Conservation (phyloP, 2,329 filamentous ascomycete genomes). For the Phyllosticta citriasiana region DNA sequence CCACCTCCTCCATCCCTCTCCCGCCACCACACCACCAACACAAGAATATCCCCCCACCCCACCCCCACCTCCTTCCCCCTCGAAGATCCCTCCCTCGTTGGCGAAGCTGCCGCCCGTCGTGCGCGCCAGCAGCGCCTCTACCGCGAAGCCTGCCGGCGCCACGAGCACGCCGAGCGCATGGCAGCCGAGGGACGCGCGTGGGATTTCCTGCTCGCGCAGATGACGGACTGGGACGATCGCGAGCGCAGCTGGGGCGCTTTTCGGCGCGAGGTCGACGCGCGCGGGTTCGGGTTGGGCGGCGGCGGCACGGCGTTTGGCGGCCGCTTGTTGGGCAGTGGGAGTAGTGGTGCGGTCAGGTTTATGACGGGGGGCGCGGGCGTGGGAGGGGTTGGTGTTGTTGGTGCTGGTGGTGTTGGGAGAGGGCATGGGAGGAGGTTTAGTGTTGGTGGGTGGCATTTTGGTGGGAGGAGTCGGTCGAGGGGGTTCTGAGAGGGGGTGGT, state of each 20-base stretch:
- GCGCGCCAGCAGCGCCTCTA: slow-evolving; percentile 46
- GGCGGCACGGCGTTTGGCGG: background rate
- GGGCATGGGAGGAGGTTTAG: background rate
- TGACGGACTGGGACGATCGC: slow-evolving; percentile 30
- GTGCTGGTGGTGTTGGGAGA: background rate
- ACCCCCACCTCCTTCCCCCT: slow-evolving; percentile 34
- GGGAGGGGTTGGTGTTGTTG: background rate
- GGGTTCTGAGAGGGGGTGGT: background rate
- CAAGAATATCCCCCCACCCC: background rate
- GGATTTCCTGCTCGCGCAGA: slow-evolving; percentile 33
- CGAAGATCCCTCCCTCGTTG: slow-evolving; percentile 59
- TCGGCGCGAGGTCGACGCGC: slow-evolving; percentile 3
- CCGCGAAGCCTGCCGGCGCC: slow-evolving; percentile 36
- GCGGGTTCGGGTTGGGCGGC: background rate
- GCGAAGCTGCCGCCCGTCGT: slow-evolving; percentile 51
- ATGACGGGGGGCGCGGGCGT: slow-evolving; percentile 1
- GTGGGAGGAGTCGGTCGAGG: background rate
- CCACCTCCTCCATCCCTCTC: slow-evolving; percentile 7
- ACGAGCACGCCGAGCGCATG: slow-evolving; percentile 20
- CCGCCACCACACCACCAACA: background rate
- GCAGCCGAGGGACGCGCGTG: slow-evolving; percentile 25
- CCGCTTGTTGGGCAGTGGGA: background rate
- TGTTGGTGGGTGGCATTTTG: background rate
- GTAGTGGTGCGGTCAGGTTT: background rate
- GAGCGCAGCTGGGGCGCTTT: slow-evolving; percentile 17